Base-by-base conservation (phyloP, 2,329 filamentous ascomycete species). In the Myriangium duriaei region DNA sequence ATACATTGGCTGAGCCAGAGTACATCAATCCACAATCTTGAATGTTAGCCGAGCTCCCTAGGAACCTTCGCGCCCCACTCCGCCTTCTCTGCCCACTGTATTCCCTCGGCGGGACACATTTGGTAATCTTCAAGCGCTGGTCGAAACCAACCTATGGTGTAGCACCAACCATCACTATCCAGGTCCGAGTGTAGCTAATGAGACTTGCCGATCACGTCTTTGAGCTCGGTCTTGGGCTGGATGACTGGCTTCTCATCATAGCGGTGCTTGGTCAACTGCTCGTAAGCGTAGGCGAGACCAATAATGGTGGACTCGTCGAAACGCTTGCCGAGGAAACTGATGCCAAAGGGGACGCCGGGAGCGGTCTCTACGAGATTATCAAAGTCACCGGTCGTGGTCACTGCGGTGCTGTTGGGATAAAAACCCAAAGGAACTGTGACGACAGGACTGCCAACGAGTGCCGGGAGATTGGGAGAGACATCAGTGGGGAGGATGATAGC, bases 241-340 rank as follows among this genome's bases (percentile, higher is more conserved):
- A 73, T 47, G 44, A 68, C 67, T 18, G 68, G 66, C 54, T 62
- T 57, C 1, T 71, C 56, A 42, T 61, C 62, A 29, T 55, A 48
- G 34, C 72, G 58, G 9, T 65, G 60, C 48, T 58, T 54, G 2
- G 68, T 78, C 45, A 64, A 60, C 59, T 79, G 73, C 60, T 84
- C 79, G 55, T 74, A 81, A 3, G 74, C 76, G 61, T 78, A 81
- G 5, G 76, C 79, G 50, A 76, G 68, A 0, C 71, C 72, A 41
- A 83, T 71, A 46, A 84, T 49, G 18, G 56, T 63, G 48, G 69
- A 70, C 53, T 83, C 79, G 24, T 64, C 70, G 60, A 72, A 83
- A 34, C 64, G 65, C 2, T 56, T 55, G 0, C 76, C 79, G 32
- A 80, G 16, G 47, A 82, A 81, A 5, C 65, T 65, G 9, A 83